Percentiles rank a stretch among this genome's conserved stretches.
Conservation (phyloP, 2,329 filamentous ascomycete genomes). For the Didymella glomerata region DNA sequence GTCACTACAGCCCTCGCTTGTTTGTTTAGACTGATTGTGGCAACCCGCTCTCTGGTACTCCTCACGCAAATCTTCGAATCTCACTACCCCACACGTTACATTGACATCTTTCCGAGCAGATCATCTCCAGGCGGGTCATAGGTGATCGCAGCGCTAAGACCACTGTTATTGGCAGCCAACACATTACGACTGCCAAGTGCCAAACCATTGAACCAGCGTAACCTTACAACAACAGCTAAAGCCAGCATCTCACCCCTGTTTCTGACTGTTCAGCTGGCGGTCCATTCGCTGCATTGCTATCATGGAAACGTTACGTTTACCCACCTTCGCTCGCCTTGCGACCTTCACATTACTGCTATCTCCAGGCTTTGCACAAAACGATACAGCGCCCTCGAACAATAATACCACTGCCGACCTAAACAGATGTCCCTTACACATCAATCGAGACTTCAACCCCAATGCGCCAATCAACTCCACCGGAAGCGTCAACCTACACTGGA, state of each 20-base stretch:
- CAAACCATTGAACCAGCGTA: conserved; percentile 6
- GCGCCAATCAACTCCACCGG: conserved; percentile 16
- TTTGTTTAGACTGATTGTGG: not conserved
- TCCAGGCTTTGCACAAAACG: conserved; percentile 3
- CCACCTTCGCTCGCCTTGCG: conserved; percentile 3
- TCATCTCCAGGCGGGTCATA: conserved; percentile 4
- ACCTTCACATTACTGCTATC: not conserved
- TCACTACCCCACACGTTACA: not conserved
- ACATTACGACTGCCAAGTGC: conserved; percentile 19
- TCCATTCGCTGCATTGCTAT: not conserved
- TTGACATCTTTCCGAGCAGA: conserved; percentile 3
- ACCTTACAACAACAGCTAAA: conserved; percentile 18
- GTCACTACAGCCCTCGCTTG: conserved; percentile 5
- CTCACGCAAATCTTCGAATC: not conserved
- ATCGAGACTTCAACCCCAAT: not conserved
- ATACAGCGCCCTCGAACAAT: not conserved
- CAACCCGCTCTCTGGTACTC: not conserved
- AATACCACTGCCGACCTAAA: not conserved
- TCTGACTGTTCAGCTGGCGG: not conserved
- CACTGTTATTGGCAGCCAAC: conserved; percentile 21
- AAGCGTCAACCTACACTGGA: conserved; percentile 18
- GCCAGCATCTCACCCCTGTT: not conserved
- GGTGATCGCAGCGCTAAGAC: conserved; percentile 19
- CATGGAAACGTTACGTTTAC: conserved; percentile 5
- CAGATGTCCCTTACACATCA: conserved; percentile 1